Conservation (phyloP, 306 rosid species). For the Cicer arietinum region DNA sequence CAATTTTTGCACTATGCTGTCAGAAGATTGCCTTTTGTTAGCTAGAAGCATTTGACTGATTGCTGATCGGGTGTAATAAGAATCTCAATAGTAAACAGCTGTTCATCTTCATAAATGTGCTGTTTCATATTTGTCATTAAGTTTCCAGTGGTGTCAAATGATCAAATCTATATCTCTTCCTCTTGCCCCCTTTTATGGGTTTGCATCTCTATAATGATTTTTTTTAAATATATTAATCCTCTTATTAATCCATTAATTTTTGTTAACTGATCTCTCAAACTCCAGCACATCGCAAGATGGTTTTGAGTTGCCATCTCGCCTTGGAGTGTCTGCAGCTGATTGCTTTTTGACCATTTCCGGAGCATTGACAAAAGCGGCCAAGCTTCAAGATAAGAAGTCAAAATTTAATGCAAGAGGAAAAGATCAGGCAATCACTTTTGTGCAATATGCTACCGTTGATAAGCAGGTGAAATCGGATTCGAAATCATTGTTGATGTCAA, state of each 20-base stretch:
- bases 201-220: constrained; percentile 6
- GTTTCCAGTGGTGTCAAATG: constrained; percentile 10
- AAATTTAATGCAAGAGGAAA: constrained; percentile 51
- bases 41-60: not conserved
- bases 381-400: constrained; percentile 50
- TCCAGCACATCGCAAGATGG: constrained; percentile 80
- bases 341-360: constrained; percentile 73
- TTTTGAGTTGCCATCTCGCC: constrained; percentile 92
- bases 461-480: constrained; percentile 53
- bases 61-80: not conserved
- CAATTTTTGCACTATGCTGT: not conserved
- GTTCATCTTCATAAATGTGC: constrained; percentile 20
- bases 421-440: constrained; percentile 49
- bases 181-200: constrained; percentile 20
- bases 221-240: not conserved
- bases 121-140: constrained; percentile 12
- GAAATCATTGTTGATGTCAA: constrained; percentile 51
- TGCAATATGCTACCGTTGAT: constrained; percentile 47
- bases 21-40: constrained; percentile 8
- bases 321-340: constrained; percentile 85
- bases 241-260: constrained; percentile 15
- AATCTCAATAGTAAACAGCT: constrained; percentile 7
- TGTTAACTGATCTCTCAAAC: constrained; percentile 37
- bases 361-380: constrained; percentile 57
- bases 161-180: constrained; percentile 22